These are phyloP conservation scores for Spiromastix sp. DNA, from an alignment of 2,329 filamentous ascomycete genomes.

Conservation along the genomic window DNA sequence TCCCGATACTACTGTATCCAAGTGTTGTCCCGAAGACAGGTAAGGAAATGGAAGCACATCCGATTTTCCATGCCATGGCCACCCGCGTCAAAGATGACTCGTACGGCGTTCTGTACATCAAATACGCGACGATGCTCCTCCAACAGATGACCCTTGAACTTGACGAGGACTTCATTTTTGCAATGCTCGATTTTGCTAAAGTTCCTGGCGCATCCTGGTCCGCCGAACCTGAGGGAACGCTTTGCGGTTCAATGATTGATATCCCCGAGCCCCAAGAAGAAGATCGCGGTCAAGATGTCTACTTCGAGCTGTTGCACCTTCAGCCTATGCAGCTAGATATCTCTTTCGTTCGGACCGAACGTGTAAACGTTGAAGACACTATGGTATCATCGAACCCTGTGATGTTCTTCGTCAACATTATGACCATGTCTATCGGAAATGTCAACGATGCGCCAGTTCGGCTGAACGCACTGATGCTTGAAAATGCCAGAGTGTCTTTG, in stretches of 20 bases:
- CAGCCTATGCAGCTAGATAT: constrained; percentile 97
- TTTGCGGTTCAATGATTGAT: constrained; percentile 82
- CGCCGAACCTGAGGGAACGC: constrained; percentile 67
- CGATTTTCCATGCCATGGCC: constrained; percentile 82
- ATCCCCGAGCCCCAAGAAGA: constrained; percentile 85
- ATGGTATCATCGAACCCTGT: constrained; percentile 82
- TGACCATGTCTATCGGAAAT: constrained; percentile 99
- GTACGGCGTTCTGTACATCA: constrained; percentile 95
- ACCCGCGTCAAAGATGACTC: constrained; percentile 97
- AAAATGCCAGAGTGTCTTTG: constrained; percentile 87
- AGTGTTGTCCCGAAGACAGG: constrained; percentile 96
- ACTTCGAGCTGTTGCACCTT: constrained; percentile 93
- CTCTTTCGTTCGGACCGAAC: constrained; percentile 92
- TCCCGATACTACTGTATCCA: constrained; percentile 93
- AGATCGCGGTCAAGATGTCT: constrained; percentile 82
- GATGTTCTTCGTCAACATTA: constrained; percentile 97
- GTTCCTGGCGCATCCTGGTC: constrained; percentile 83
- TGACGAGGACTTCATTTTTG: constrained; percentile 97
- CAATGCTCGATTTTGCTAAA: constrained; percentile 87
- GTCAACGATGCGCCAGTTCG: constrained; percentile 95
- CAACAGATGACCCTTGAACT: constrained; percentile 98
- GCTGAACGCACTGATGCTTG: constrained; percentile 85
- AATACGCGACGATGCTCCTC: constrained; percentile 85
- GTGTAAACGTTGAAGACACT: constrained; percentile 92
- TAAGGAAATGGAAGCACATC: constrained; percentile 91